Base-by-base conservation (phyloP, 2,329 filamentous ascomycete species). In the Ceratocystis papillata region DNA sequence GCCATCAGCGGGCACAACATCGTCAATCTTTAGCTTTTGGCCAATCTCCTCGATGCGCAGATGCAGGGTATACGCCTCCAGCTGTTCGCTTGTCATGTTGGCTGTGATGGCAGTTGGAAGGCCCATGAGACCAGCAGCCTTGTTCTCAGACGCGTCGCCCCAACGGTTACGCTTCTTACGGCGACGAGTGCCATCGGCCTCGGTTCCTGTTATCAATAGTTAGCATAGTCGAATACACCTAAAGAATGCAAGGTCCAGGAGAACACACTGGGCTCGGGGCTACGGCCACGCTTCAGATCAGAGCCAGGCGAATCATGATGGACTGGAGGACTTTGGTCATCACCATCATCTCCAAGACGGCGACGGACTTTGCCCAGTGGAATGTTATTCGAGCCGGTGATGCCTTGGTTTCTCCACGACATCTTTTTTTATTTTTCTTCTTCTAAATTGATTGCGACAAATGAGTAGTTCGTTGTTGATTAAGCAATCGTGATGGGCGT, bases 91-190 rank as follows among this genome's bases (percentile, higher is more conserved):
- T 66, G 94, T 99, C 91, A 99, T 99, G 78, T 93, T 92, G 69
- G 92, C 91, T 77, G 93, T 87, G 76, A 99, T 97, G 73, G 93
- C 90, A 17, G 94, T 99, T 33, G 94, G 91, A 71, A 99, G 82
- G 67, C 94, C 94, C 92, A 99, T 97, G 69, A 99, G 82, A 70
- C 94, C 94, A 67, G 94, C 94, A 68, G 94, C 94, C 82, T 99
- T 99, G 80, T 99, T 99, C 78, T 99, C 94, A 65, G 90, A 88
- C 69, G 90, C 90, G 77, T 97, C 93, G 71, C 94, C 94, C 94
- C 94, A 99, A 75, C 94, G 87, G 76, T 99, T 99, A 76, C 93
- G 88, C 87, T 96, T 97, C 86, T 96, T 96, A 76, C 94, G 90
- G 73, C 88, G 88, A 75, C 89, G 89, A 69, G 87, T 84, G 67